Evolutionary conservation across 1,139 yeast genomes (phyloP).

Genomic region (Hemisphaericaspora subhashii): DNA sequence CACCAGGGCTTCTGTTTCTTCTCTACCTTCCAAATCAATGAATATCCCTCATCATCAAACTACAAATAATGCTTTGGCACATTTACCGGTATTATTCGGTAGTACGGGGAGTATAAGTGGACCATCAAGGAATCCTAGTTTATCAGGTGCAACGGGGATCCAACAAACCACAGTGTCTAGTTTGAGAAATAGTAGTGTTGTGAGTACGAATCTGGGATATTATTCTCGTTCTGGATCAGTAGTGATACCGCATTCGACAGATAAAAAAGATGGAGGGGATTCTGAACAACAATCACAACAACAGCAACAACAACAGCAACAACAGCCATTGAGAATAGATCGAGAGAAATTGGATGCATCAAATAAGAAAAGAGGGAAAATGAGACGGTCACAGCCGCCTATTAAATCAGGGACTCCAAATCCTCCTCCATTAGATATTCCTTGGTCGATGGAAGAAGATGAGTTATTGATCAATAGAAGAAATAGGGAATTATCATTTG

Average conservation of each 20-base stretch:
- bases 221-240: slow-evolving; percentile 48
- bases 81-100: slow-evolving; percentile 47
- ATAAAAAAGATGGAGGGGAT: slow-evolving; percentile 34
- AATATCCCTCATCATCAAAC: slow-evolving; percentile 51
- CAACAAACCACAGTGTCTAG: slow-evolving; percentile 40
- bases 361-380: slow-evolving; percentile 12
- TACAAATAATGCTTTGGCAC: slow-evolving; percentile 41
- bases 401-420: slow-evolving; percentile 15
- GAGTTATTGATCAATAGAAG: slow-evolving; percentile 60
- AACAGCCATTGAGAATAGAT: slow-evolving; percentile 21
- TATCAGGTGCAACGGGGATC: slow-evolving; percentile 19
- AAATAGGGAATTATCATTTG: slow-evolving; percentile 61
- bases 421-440: slow-evolving; percentile 37
- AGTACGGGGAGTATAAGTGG: slow-evolving; percentile 44
- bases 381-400: slow-evolving; percentile 9
- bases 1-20: slow-evolving; percentile 42
- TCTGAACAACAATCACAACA: too few relatives aligned
- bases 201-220: slow-evolving; percentile 33
- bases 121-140: slow-evolving; percentile 42
- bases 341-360: slow-evolving; percentile 15
- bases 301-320: too few relatives aligned
- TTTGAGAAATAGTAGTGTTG: slow-evolving; percentile 44
- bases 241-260: slow-evolving; percentile 40
- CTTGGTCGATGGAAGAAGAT: slow-evolving; percentile 72
- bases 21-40: slow-evolving; percentile 50